These are phyloP conservation scores for Conidiobolus incongruus DNA, from an alignment of 371 early-diverging fungal genomes.

Conservation along the genomic window DNA sequence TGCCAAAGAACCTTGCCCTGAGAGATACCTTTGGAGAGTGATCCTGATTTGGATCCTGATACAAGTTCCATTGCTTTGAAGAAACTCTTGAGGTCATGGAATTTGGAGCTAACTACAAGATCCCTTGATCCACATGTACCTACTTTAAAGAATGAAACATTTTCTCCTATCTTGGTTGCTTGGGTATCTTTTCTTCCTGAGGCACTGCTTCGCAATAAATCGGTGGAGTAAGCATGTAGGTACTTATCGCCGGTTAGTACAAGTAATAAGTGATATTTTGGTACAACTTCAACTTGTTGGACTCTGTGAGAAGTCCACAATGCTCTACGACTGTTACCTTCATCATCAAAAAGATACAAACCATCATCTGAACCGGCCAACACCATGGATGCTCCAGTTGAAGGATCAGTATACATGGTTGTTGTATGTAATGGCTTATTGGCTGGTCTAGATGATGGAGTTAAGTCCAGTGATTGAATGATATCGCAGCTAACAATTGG, in stretches of 20 bases:
- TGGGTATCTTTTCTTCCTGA: conserved; percentile 14
- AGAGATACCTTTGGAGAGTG: too few species aligned
- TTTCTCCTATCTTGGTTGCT: conserved; percentile 37
- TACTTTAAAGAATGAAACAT: conserved; percentile 59
- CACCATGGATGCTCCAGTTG: conserved; percentile 24
- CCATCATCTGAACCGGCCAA: conserved; percentile 70
- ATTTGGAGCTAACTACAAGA: not conserved
- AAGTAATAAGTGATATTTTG: conserved; percentile 39
- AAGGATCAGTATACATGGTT: too few species aligned
- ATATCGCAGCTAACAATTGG: too few species aligned
- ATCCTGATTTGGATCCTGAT: too few species aligned
- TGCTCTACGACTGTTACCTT: conserved; percentile 16
- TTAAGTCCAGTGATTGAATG: too few species aligned
- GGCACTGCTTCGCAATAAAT: conserved; percentile 23
- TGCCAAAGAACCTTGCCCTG: conserved; percentile 2
- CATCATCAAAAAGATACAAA: conserved; percentile 29
- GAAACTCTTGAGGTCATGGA: not conserved
- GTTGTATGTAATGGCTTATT: too few species aligned
- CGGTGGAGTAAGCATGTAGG: conserved; percentile 26
- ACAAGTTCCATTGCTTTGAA: conserved; percentile 3
- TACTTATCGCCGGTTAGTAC: conserved; percentile 34
- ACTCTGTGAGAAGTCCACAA: conserved; percentile 46
- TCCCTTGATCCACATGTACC: conserved; percentile 33
- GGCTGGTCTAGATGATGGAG: too few species aligned
- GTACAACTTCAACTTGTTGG: conserved; percentile 63